Evolutionary conservation across 1,284 basidiomycete genomes (phyloP).

Genomic region (Sporisorium scitamineum): DNA sequence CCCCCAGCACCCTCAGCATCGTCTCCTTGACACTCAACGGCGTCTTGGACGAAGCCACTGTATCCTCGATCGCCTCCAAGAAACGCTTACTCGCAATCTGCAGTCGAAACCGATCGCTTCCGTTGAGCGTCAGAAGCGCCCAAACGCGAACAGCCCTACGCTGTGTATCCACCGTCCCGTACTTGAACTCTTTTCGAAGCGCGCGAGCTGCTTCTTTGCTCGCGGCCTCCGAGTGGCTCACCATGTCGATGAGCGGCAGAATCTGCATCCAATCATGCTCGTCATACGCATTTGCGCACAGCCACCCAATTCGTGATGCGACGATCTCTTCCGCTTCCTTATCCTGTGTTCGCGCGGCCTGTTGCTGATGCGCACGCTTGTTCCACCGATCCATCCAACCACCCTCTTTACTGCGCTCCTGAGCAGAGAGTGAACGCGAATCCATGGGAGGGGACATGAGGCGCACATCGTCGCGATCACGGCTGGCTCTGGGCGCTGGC

Average conservation of each 20-base stretch:
- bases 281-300: constrained; percentile 33
- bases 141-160: constrained; percentile 55
- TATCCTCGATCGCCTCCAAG: constrained; percentile 58
- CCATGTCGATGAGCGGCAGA: constrained; percentile 35
- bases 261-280: constrained; percentile 55
- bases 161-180: constrained; percentile 43
- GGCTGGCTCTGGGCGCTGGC: constrained; percentile 13
- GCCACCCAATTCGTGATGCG: constrained; percentile 39
- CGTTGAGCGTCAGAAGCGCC: constrained; percentile 58
- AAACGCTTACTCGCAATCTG: constrained; percentile 62
- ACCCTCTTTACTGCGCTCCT: constrained; percentile 32
- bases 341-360: constrained; percentile 26
- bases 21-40: constrained; percentile 55
- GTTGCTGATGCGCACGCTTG: constrained; percentile 30
- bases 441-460: constrained; percentile 19
- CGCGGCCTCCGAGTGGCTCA: constrained; percentile 54
- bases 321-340: constrained; percentile 35
- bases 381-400: constrained; percentile 49
- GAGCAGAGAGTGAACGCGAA: background rate
- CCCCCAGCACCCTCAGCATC: constrained; percentile 55
- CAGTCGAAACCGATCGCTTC: constrained; percentile 55
- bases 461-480: constrained; percentile 17
- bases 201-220: constrained; percentile 62
- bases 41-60: constrained; percentile 52
- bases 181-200: constrained; percentile 63